Base-by-base conservation (phyloP, 257 asterid species). In the Petunia axillaris region DNA sequence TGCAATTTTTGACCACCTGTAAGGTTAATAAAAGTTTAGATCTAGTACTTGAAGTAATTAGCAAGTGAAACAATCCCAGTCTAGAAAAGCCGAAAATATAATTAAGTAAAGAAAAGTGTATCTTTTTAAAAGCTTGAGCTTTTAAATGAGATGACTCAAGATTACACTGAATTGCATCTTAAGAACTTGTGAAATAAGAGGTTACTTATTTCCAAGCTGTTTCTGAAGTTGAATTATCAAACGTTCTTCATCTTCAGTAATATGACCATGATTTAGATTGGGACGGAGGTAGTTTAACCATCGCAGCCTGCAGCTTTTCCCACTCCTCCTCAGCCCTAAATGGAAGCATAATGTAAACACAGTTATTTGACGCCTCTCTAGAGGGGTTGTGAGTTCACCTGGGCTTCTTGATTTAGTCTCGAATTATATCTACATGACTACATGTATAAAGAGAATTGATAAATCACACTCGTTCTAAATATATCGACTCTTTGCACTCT, bases 201-300 rank as follows among this genome's bases (percentile, higher is more conserved):
- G 64, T 10, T 88, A 93, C 95, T 89, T 90, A 85, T 93, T 93
- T 54, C 95, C 98, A 92, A 90, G 90, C 81, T 87, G 87, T 82
- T 85, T 80, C 46, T 90, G 97, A 40, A 91, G 92, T 37, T 85
- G 85, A 41, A 88, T 50, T 63, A 93, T 91, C 60, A 88, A 62
- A 8, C 55, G 54, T 81, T 87, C 87, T 83, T 93, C 97, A 50
- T 88, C 91, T 35, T 71, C 75, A 60, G 95, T 89, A 52, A 91
- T 87, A 10, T 77, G 86, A 10, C 94, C 91, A 15, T 85, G 93
- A 83, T 93, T 93, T 16, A 93, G 83, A 83, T 89, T 86, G 38
- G 98, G 95, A 6, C 91, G 90, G 46, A 93, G 92, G 65, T 90
- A 91, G 83, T 91, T 93, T 95, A 91, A 84, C 97, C 98, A 93